Percentiles rank a stretch among this genome's conserved stretches.
These are phyloP conservation scores for Verticillium nonalfalfae DNA, from an alignment of 2,329 filamentous ascomycete species.

Conservation along the genomic window DNA sequence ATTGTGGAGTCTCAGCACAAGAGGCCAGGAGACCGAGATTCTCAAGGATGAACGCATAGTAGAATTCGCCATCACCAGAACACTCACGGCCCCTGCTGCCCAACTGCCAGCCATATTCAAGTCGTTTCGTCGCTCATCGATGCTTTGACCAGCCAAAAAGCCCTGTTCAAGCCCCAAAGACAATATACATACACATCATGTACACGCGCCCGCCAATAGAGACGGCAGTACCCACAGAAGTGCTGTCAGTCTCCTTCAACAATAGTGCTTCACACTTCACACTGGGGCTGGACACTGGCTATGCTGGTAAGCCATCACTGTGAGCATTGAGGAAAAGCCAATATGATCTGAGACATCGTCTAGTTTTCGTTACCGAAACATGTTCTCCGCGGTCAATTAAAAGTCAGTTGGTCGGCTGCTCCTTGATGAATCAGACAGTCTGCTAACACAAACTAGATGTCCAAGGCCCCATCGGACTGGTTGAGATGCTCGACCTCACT, in stretches of 20 bases:
- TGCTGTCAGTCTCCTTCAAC: constrained; percentile 82
- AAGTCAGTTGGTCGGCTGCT: neutral
- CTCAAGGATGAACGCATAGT: constrained; percentile 6
- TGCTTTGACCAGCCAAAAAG: neutral
- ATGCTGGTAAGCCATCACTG: constrained; percentile 54
- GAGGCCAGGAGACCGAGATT: neutral
- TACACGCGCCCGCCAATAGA: constrained; percentile 86
- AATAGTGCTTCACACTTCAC: constrained; percentile 78
- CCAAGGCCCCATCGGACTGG: constrained; percentile 74
- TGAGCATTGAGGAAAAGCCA: neutral
- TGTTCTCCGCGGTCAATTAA: constrained; percentile 46
- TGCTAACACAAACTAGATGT: constrained; percentile 47
- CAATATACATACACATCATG: constrained; percentile 44
- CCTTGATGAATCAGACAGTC: neutral
- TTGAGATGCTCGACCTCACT: constrained; percentile 79
- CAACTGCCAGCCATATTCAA: neutral
- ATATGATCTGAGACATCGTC: neutral
- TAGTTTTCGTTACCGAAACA: constrained; percentile 68
- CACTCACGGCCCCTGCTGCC: neutral
- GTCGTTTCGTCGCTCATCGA: neutral
- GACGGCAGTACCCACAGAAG: constrained; percentile 64
- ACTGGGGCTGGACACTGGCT: constrained; percentile 79
- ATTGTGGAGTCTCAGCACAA: neutral
- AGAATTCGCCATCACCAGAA: neutral
- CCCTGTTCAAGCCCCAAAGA: neutral